Evolutionary conservation across 345 rosid species (phyloP), one percentile per base, ranked within the genome.

Genomic region (Populus nigra): DNA sequence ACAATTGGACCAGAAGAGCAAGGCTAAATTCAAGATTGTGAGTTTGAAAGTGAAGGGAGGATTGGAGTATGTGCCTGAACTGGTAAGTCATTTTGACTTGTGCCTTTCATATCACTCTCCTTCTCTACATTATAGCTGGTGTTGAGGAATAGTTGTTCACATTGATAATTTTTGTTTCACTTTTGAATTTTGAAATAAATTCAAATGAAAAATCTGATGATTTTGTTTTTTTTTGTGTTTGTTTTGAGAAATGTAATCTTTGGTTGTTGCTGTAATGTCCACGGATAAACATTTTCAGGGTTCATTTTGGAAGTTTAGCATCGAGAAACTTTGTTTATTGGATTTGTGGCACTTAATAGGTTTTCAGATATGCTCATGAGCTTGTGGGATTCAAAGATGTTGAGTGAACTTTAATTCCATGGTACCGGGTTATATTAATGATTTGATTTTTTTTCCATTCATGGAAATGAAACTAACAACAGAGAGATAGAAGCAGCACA

Each of bases 1-100:
- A 65, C 79, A 49, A 61, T 11, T 65, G 43, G 84, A 74, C 27
- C 81, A 74, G 65, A 82, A 82, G 73, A 77, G 73, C 68, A 82
- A 74, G 75, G 84, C 38, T 39, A 82, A 82, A 71, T 82, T 82
- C 53, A 82, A 82, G 73, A 82, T 82, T 61, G 78, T 82, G 84
- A 82, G 84, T 53, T 74, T 78, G 79, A 82, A 82, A 53, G 84
- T 82, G 74, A 82, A 82, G 65, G 76, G 63, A 69, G 81, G 78
- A 29, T 25, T 74, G 35, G 84, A 82, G 39, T 82, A 82, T 22
- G 78, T 78, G 22, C 84, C 84, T 39, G 84, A 82, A 73, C 65
- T 82, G 75, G 84, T 82, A 41, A n/a, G 84, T 73, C 65, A 4
- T 7, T 0, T 23, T 59, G 65, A 23, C 15, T 1, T 59, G 65